These are phyloP conservation scores for Mycena maculata DNA, from an alignment of 768 basidiomycete species.

Conservation along the genomic window DNA sequence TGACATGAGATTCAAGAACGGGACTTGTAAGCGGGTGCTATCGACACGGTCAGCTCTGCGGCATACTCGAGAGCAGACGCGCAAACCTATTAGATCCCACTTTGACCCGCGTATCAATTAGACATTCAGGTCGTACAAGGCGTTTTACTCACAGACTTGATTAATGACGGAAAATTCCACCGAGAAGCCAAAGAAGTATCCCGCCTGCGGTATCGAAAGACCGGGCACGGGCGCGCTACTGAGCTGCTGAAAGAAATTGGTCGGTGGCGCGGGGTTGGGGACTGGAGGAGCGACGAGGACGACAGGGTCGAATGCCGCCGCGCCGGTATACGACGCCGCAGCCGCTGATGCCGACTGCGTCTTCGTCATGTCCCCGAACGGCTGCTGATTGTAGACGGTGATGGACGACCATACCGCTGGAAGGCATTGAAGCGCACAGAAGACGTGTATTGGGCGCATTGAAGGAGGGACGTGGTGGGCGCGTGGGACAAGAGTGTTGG, in stretches of 20 bases:
- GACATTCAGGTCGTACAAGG: background rate
- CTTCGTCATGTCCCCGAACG: conserved; percentile 3
- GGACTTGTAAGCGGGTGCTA: conserved; percentile 62
- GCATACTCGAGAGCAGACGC: conserved; percentile 10
- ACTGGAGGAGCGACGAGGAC: conserved; percentile 45
- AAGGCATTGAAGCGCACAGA: conserved; percentile 21
- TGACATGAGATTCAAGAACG: conserved; percentile 75
- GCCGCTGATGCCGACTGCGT: conserved; percentile 19
- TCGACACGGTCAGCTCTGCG: conserved; percentile 23
- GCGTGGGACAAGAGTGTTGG: conserved; percentile 11
- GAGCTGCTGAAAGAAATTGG: conserved; percentile 33
- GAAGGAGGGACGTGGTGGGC: conserved; percentile 18
- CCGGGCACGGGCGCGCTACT: conserved; percentile 27
- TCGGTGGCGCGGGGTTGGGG: conserved; percentile 30
- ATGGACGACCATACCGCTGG: conserved; percentile 26
- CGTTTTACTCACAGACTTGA: conserved; percentile 48
- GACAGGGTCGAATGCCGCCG: conserved; percentile 47
- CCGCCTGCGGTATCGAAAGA: conserved; percentile 36
- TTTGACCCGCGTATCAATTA: conserved; percentile 36
- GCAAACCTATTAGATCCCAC: conserved; percentile 67
- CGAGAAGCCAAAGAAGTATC: conserved; percentile 53
- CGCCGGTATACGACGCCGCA: conserved; percentile 42
- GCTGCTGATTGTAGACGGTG: conserved; percentile 30
- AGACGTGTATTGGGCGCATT: conserved; percentile 26
- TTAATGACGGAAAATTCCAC: conserved; percentile 60